Evolutionary conservation across 1,284 basidiomycete species (phyloP).

Genomic region (Meira miltonrushii): DNA sequence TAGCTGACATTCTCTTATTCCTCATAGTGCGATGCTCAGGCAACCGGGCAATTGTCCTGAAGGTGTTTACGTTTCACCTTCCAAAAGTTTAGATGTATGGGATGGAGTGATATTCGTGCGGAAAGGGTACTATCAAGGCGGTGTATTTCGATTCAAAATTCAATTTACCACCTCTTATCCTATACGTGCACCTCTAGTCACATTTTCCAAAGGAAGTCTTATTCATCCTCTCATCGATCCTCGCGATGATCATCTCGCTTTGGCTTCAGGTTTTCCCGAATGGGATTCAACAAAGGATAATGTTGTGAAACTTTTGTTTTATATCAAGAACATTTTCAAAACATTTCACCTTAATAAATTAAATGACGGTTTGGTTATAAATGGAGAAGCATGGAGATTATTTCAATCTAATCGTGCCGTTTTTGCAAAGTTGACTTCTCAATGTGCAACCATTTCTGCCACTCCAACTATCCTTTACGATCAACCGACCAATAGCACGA

Average conservation of each 20-base stretch:
- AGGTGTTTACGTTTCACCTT: conserved; percentile 29
- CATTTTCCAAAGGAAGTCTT: conserved; percentile 24
- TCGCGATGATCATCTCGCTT: neutral
- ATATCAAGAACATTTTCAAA: conserved; percentile 24
- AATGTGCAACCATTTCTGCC: conserved; percentile 25
- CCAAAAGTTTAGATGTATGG: conserved; percentile 27
- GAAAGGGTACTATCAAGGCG: conserved; percentile 26
- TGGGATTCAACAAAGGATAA: conserved; percentile 28
- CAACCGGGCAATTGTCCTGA: conserved; percentile 24
- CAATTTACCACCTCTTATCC: conserved; percentile 27
- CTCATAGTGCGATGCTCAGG: conserved; percentile 21
- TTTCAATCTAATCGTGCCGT: conserved; percentile 22
- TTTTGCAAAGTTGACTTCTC: conserved; percentile 36
- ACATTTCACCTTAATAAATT: conserved; percentile 19
- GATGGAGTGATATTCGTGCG: conserved; percentile 33
- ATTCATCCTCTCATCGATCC: conserved; percentile 34
- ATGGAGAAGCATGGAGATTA: conserved; percentile 30
- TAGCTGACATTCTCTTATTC: neutral
- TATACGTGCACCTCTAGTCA: conserved; percentile 25
- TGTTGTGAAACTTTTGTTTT: conserved; percentile 24
- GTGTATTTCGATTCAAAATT: conserved; percentile 40
- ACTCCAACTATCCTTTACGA: neutral
- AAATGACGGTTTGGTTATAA: conserved; percentile 21
- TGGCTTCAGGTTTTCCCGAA: neutral
- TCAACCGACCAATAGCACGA: neutral